Conservation (phyloP, 768 basidiomycete genomes). For the Sistotremastrum suecicum region DNA sequence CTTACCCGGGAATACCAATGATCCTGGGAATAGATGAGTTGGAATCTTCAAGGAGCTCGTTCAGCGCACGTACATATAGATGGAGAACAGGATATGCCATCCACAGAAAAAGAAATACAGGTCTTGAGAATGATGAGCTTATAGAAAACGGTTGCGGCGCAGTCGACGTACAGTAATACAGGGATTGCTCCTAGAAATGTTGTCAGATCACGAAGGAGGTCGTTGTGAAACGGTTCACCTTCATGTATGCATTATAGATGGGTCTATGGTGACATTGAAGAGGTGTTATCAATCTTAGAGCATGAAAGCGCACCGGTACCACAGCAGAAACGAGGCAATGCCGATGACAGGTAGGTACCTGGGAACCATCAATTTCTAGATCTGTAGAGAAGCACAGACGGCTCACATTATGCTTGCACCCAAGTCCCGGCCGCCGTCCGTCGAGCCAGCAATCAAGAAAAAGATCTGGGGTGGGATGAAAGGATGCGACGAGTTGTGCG, state of each 20-base stretch:
- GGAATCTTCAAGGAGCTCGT: conserved; percentile 10
- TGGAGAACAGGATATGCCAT: conserved; percentile 84
- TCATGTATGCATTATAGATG: conserved; percentile 96
- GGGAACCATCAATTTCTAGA: conserved; percentile 8
- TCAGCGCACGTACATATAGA: conserved; percentile 62
- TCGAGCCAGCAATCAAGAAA: conserved; percentile 62
- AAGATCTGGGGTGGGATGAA: conserved; percentile 29
- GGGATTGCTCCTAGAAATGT: conserved; percentile 61
- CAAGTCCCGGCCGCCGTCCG: conserved; percentile 65
- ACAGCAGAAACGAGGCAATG: conserved; percentile 72
- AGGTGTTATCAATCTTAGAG: conserved; percentile 4
- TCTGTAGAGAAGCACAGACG: conserved; percentile 6
- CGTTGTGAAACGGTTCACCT: conserved; percentile 35
- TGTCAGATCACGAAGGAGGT: conserved; percentile 10
- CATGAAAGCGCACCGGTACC: conserved; percentile 64
- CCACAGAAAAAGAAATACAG: conserved; percentile 94
- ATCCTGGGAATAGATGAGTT: conserved; percentile 39
- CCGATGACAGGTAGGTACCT: conserved; percentile 76
- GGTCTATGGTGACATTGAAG: conserved; percentile 35
- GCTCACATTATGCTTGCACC: conserved; percentile 72
- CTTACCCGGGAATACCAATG: conserved; percentile 79
- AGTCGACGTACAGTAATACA: conserved; percentile 70
- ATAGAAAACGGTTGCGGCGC: conserved; percentile 12
- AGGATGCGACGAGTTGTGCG: too few relatives aligned
- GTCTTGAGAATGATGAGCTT: conserved; percentile 34